Conservation (phyloP, 2,329 filamentous ascomycete genomes). For the Curvularia spicifera region DNA sequence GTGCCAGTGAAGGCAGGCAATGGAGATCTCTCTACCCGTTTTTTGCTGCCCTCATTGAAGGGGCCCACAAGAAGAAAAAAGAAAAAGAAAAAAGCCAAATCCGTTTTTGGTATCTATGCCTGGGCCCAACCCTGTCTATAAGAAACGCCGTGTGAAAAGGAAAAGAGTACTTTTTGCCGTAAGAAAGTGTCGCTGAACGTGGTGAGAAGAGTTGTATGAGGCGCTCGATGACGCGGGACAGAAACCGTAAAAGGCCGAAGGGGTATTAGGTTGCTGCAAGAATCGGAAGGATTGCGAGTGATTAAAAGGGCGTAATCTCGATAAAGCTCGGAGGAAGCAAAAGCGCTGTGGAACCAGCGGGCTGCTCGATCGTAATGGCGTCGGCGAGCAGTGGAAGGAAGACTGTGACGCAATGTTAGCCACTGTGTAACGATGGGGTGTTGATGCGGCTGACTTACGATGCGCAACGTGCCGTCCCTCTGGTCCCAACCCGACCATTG, state of each 20-base stretch:
- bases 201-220: conserved; percentile 26
- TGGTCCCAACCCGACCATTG: conserved; percentile 37
- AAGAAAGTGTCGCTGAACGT: conserved; percentile 48
- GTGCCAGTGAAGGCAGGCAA: conserved; percentile 44
- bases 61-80: conserved; percentile 31
- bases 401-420: not conserved
- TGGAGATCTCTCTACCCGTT: conserved; percentile 42
- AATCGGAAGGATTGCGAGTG: conserved; percentile 44
- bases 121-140: conserved; percentile 50
- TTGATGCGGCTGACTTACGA: conserved; percentile 36
- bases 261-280: conserved; percentile 50
- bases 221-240: conserved; percentile 36
- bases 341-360: conserved; percentile 24
- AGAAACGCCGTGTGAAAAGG: conserved; percentile 45
- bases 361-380: conserved; percentile 22
- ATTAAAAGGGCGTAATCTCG: conserved; percentile 47
- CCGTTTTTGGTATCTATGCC: conserved; percentile 52
- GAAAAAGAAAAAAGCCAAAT: conserved; percentile 37
- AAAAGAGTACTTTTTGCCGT: conserved; percentile 39
- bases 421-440: not conserved
- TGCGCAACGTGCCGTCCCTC: conserved; percentile 41
- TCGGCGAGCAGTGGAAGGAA: not conserved
- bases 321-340: conserved; percentile 26
- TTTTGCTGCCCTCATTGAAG: conserved; percentile 37
- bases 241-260: conserved; percentile 28